Evolutionary conservation across 208 protist genomes (phyloP), one percentile per base, ranked within the genome.

Genomic region (Borovskyia barvae): DNA sequence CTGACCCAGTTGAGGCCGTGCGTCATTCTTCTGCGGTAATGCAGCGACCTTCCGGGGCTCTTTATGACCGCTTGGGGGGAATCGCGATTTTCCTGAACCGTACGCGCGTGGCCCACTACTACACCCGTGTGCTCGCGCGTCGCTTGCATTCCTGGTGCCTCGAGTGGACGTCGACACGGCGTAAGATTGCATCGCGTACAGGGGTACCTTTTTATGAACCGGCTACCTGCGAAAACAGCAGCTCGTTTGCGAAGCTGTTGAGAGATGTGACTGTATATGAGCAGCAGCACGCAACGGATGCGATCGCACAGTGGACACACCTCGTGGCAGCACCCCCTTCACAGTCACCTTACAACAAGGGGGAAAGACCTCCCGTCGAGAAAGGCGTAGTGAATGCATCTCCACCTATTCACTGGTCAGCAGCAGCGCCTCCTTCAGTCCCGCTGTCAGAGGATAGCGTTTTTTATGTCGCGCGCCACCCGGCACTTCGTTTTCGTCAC

Each of bases 401-500:
- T n/a, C n/a, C n/a, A n/a, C n/a, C n/a, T n/a, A n/a, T n/a, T n/a
- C n/a, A n/a, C n/a, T n/a, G n/a, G n/a, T n/a, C 14, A n/a, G 2
- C 37, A 12, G 19, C 37, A 17, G 24, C 7, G 37, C 17, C 40
- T 24, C 5, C 19, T 3, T 19, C 8, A 24, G 40, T 29, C 49
- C 39, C 26, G 5, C 39, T 41, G n/a, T 20, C 14, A 9, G 63
- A 76, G 0, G 72, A 72, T 46, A 66, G 57, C 25, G 36, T 39
- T 29, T 74, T 78, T 49, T 82, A 72, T 49, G 56, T 53, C 17
- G 55, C 54, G 0, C 57, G 42, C 2, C 17, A 69, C 22, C 77
- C 77, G 15, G 67, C 70, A 25, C 32, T 91, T 2, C 77, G 74
- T 26, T 87, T 91, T 48, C 77, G 84, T 3, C 80, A 87, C 41